Evolutionary conservation across 1,284 basidiomycete genomes (phyloP), one percentile per base, ranked within the genome.

Genomic region (Naganishia cerealis): DNA sequence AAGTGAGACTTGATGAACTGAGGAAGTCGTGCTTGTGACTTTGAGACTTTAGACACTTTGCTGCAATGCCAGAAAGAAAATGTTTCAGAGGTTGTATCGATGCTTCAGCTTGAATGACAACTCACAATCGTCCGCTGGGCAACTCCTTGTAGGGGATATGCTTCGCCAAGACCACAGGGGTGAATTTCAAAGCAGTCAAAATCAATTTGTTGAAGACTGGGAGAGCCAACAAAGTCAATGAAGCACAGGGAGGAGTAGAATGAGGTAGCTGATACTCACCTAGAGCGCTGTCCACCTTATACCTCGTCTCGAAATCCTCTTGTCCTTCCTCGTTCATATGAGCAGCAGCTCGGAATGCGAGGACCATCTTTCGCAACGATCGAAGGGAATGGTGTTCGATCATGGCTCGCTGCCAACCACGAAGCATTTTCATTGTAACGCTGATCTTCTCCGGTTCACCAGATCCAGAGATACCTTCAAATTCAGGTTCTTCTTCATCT

Each of bases 141-240:
- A 91, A 84, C 3, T 87, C 88, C 81, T 93, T 94, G 82, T 87
- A 92, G 0, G 95, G 94, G 48, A 91, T 84, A 76, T 97, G 94
- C 75, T 94, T 88, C 67, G 87, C 84, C 13, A 99, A 85, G 1
- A 98, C 86, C 42, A 98, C 85, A 0, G 95, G 95, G 0, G 93
- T 94, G 81, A 92, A 99, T 77, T 88, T 88, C 61, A 99, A 84
- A 0, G 93, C 83, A 1, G 94, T 96, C 15, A 87, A 86, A 40
- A 99, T 84, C 24, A 99, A 85, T 81, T 96, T 96, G 83, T 90
- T 90, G 83, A 95, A 99, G 18, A 95, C 92, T 92, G 70, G 13
- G 42, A 48, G 18, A 43, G 15, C 5, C 16, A 43, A 50, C 18
- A 33, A 13, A 21, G 58, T 53, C 57, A 62, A 21, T 59, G 7